Evolutionary conservation across 371 early-diverging fungal species (phyloP).

Genomic region (Rhizopus microsporus): DNA sequence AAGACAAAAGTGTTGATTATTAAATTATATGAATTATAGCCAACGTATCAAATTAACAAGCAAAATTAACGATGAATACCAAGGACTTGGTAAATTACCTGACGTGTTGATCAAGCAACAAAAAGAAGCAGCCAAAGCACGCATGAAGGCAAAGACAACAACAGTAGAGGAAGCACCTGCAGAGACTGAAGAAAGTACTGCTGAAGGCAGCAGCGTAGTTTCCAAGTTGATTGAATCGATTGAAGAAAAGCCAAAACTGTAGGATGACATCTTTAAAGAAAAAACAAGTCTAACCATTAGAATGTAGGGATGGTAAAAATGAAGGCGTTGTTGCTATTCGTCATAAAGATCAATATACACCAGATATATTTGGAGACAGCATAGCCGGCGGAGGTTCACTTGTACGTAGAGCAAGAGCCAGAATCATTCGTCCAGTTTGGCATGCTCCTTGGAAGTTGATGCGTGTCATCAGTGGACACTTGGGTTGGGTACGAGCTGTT

Average conservation of each 20-base stretch:
- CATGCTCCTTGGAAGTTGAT: constrained; percentile 99
- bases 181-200: constrained; percentile 22
- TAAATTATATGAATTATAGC: constrained; percentile 24
- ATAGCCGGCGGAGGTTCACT: constrained; percentile 55
- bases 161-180: constrained; percentile 44
- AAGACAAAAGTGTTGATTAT: not conserved
- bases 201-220: constrained; percentile 21
- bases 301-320: constrained; percentile 23
- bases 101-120: constrained; percentile 59
- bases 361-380: constrained; percentile 53
- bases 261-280: not conserved
- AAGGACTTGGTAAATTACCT: constrained; percentile 66
- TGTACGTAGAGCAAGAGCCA: constrained; percentile 61
- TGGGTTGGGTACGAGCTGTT: constrained; percentile 95
- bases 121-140: constrained; percentile 53
- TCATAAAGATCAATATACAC: constrained; percentile 45
- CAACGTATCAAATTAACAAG: constrained; percentile 74
- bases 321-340: constrained; percentile 50
- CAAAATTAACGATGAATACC: constrained; percentile 78
- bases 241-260: constrained; percentile 33
- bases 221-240: constrained; percentile 46
- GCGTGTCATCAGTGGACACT: constrained; percentile 95
- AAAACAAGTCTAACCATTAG: not conserved
- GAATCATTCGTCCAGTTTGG: constrained; percentile 78
- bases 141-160: constrained; percentile 22